These are phyloP conservation scores for Ceratocystis eucalypticola DNA, from an alignment of 2,329 filamentous ascomycete species.

Conservation along the genomic window DNA sequence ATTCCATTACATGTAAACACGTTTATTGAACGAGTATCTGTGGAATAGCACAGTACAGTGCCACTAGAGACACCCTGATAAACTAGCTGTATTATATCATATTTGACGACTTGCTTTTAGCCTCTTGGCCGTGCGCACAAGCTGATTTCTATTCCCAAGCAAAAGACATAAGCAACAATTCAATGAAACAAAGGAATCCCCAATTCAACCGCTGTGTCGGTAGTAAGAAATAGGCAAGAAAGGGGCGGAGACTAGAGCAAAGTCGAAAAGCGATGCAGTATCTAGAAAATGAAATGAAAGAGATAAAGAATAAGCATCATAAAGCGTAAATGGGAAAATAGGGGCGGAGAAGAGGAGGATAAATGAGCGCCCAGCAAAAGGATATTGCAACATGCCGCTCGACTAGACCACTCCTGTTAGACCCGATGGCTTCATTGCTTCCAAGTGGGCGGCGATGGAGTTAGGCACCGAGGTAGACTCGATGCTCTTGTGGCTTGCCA, in stretches of 20 bases:
- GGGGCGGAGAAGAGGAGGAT: not conserved
- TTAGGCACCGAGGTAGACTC: slow-evolving; percentile 12
- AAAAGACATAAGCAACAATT: not conserved
- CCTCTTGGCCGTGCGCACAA: not conserved
- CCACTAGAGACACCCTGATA: not conserved
- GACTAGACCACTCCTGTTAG: not conserved
- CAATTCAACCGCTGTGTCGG: slow-evolving; percentile 7
- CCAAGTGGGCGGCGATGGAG: not conserved
- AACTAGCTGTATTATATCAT: not conserved
- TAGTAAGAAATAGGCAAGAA: not conserved
- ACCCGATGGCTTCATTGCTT: not conserved
- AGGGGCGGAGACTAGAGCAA: not conserved
- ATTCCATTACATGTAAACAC: not conserved
- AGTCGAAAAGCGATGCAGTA: not conserved
- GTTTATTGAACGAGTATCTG: not conserved
- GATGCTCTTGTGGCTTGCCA: slow-evolving; percentile 13
- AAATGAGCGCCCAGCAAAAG: not conserved
- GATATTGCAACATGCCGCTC: not conserved
- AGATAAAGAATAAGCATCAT: not conserved
- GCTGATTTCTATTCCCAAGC: not conserved
- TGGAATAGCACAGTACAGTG: too few species aligned
- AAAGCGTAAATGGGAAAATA: not conserved
- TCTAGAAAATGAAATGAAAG: not conserved
- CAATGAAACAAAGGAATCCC: not conserved
- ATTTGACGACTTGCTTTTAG: not conserved